Percentiles rank a stretch among this genome's conserved stretches.
These are phyloP conservation scores for Aspergillus quadrilineatus DNA, from an alignment of 2,329 filamentous ascomycete genomes.

Conservation along the genomic window DNA sequence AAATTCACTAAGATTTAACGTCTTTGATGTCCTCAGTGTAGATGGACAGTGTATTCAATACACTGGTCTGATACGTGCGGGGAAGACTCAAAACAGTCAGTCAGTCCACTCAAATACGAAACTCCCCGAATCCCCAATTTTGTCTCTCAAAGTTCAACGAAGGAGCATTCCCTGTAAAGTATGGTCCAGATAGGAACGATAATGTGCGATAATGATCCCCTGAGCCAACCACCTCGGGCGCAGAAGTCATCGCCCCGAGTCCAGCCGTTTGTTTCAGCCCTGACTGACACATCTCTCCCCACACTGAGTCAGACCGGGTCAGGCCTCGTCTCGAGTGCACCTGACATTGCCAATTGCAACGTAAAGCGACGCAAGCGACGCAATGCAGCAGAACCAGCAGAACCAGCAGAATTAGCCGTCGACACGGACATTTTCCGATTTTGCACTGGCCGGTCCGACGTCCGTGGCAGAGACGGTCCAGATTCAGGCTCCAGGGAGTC, in stretches of 20 bases:
- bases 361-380: background rate
- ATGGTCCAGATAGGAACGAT: background rate
- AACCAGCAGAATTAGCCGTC: background rate
- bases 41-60: too few species aligned
- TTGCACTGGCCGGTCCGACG: too few species aligned
- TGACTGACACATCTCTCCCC: background rate
- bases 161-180: background rate
- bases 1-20: too few species aligned
- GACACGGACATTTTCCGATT: too few species aligned
- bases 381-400: background rate
- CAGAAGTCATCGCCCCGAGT: slow-evolving; percentile 11
- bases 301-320: background rate
- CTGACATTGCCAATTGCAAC: background rate
- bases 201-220: background rate
- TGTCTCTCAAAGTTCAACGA: background rate
- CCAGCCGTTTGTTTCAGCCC: slow-evolving; percentile 11
- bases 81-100: background rate
- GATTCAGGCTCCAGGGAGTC: too few species aligned
- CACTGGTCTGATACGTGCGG: background rate
- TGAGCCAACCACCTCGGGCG: slow-evolving; percentile 11
- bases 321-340: background rate
- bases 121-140: slow-evolving; percentile 5
- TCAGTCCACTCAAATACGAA: background rate
- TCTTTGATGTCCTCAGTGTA: too few species aligned
- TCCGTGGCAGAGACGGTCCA: too few species aligned